Evolutionary conservation across 208 protist species (phyloP).

Genomic region (Leishmania tarentolae): DNA sequence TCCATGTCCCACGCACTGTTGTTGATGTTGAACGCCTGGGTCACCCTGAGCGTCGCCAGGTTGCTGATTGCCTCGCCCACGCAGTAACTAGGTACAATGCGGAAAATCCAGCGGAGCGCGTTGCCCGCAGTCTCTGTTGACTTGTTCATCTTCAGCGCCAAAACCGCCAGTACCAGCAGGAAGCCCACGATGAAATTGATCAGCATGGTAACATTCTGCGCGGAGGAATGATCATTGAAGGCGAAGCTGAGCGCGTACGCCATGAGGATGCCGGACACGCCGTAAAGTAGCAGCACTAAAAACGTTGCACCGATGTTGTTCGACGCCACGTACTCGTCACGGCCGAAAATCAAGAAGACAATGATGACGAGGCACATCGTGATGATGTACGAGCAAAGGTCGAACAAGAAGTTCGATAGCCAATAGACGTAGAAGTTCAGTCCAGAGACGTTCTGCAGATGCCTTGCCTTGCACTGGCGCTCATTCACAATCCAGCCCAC

Average conservation of each 20-base stretch:
- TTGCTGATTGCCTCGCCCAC: constrained; percentile 56
- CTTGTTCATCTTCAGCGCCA: constrained; percentile 3
- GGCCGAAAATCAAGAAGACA: constrained; percentile 38
- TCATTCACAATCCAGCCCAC: constrained; percentile 78
- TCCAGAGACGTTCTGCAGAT: constrained; percentile 72
- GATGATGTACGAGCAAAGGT: constrained; percentile 41
- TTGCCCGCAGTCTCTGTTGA: constrained; percentile 12
- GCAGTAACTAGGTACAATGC: constrained; percentile 50
- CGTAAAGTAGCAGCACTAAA: constrained; percentile 42
- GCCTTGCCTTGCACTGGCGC: constrained; percentile 50
- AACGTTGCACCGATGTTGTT: constrained; percentile 27
- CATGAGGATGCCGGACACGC: constrained; percentile 21
- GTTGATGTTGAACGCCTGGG: background rate
- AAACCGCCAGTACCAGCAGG: constrained; percentile 38
- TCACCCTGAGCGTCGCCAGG: constrained; percentile 25
- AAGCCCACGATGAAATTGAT: constrained; percentile 53
- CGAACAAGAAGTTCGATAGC: constrained; percentile 59
- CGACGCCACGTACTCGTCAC: constrained; percentile 40
- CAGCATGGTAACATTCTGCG: constrained; percentile 42
- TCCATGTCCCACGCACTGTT: constrained; percentile 24
- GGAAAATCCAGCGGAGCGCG: constrained; percentile 36
- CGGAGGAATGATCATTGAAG: constrained; percentile 44
- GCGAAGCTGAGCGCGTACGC: constrained; percentile 50
- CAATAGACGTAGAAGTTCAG: constrained; percentile 59
- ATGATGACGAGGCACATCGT: constrained; percentile 32